A percentile compares a stretch with the other conserved stretches of the same genome.
Evolutionary conservation across 2,329 filamentous ascomycete species (phyloP).

Genomic region (Rutstroemia sp.): DNA sequence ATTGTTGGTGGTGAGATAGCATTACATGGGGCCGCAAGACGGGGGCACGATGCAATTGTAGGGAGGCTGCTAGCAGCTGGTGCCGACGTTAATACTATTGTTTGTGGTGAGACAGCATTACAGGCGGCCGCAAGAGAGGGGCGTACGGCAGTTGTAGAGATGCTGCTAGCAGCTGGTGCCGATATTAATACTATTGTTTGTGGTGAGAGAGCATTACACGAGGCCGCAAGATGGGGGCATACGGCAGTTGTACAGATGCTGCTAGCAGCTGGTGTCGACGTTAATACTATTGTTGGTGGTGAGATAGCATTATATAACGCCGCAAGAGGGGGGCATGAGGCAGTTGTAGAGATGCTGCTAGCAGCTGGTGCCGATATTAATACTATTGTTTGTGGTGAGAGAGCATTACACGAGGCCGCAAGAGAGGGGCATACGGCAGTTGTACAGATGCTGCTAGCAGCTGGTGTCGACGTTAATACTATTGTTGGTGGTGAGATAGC

Average conservation of each 20-base stretch:
- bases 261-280: neutral
- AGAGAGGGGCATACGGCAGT: too few relatives aligned
- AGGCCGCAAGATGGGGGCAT: neutral
- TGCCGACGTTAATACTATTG: neutral
- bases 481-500: too few relatives aligned
- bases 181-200: too few relatives aligned
- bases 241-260: neutral
- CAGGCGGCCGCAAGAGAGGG: neutral
- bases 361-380: neutral
- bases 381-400: neutral
- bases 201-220: too few relatives aligned
- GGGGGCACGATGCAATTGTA: neutral
- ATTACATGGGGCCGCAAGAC: neutral
- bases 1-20: neutral
- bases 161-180: too few relatives aligned
- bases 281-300: neutral
- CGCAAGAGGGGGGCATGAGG: neutral
- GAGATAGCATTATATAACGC: neutral
- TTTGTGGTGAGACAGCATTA: neutral
- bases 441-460: too few relatives aligned
- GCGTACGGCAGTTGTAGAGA: too few relatives aligned
- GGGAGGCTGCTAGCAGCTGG: neutral
- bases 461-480: too few relatives aligned
- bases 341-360: neutral
- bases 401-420: neutral